Evolutionary conservation across 345 rosid genomes (phyloP), one percentile per base, ranked within the genome.

Genomic region (Kernera saxatilis): DNA sequence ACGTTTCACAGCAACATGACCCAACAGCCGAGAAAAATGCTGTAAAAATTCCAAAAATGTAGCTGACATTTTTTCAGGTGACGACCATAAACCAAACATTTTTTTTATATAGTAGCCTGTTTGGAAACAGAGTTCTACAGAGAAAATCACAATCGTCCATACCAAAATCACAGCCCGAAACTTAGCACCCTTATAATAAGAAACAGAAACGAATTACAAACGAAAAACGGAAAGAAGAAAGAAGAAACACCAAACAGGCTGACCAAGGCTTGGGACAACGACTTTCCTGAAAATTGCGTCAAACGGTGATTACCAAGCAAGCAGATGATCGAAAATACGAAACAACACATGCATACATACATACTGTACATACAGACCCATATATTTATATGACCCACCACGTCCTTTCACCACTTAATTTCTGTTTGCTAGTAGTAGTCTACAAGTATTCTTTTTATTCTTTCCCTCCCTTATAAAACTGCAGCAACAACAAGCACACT

Each of bases 211-310:
- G 14, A 10, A 48, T 37, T 12, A 22, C 65, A 56, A 44, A 45
- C 45, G 25, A 13, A 10, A 23, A 15, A 5, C 15, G 23, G 35
- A 57, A 32, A 33, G 14, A 45, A 69, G 35, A 57, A 32, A 33
- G 14, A 45, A 69, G 53, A 57, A 46, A 70, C 57, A 73, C 77
- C 32, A 27, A 65, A 73, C 44, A 73, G 30, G 60, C 67, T 55
- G 77, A 29, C 71, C 66, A 73, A 48, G 35, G 60, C 29, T 64
- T 64, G 44, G 25, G 25, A 61, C 68, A 39, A 36, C 35, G 39
- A 50, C 25, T 50, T 50, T 14, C 75, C 67, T 58, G 58, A 35
- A 45, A 44, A 57, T 15, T 35, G 36, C 15, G 12, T 15, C 7
- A 26, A 19, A 70, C 12, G 15, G 12, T 11, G 22, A 18, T 35